phyloP scores from a whole-genome alignment of 768 basidiomycete species.

The Trametes punicea region DNA sequence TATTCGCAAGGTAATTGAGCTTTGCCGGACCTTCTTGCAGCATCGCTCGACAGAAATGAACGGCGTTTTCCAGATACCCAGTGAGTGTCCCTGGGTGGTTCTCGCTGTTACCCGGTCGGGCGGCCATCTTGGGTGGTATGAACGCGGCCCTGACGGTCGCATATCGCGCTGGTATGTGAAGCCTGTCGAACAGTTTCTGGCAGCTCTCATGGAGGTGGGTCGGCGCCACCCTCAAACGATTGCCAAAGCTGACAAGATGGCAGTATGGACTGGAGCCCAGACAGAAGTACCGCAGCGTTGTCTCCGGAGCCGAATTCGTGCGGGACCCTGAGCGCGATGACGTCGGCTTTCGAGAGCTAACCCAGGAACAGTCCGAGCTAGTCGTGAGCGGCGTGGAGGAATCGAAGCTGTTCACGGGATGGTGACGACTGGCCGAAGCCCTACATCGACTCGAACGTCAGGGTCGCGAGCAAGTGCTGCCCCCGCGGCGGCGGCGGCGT shows the following conservation, averaged over 20 bases:
- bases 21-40: not conserved
- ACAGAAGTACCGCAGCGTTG: slow-evolving; percentile 1
- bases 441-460: not conserved
- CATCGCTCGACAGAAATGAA: not conserved
- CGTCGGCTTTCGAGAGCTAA: slow-evolving; percentile 20
- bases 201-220: slow-evolving; percentile 22
- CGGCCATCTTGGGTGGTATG: slow-evolving; percentile 28
- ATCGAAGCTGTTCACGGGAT: slow-evolving; percentile 25
- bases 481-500: too few relatives aligned
- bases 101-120: slow-evolving; percentile 22
- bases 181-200: slow-evolving; percentile 23
- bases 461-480: too few relatives aligned
- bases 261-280: slow-evolving; percentile 11
- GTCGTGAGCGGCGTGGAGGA: slow-evolving; percentile 17
- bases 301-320: slow-evolving; percentile 7
- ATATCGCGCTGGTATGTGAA: slow-evolving; percentile 23
- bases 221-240: not conserved
- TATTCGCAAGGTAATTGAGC: slow-evolving; percentile 7
- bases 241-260: not conserved
- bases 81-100: slow-evolving; percentile 18
- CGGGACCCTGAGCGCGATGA: slow-evolving; percentile 17
- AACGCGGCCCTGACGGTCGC: slow-evolving; percentile 9
- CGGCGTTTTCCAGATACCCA: slow-evolving; percentile 1
- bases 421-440: not conserved
- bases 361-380: slow-evolving; percentile 4